phyloP scores from a whole-genome alignment of 2,329 filamentous ascomycete genomes.

The Albifimbria verrucaria region DNA sequence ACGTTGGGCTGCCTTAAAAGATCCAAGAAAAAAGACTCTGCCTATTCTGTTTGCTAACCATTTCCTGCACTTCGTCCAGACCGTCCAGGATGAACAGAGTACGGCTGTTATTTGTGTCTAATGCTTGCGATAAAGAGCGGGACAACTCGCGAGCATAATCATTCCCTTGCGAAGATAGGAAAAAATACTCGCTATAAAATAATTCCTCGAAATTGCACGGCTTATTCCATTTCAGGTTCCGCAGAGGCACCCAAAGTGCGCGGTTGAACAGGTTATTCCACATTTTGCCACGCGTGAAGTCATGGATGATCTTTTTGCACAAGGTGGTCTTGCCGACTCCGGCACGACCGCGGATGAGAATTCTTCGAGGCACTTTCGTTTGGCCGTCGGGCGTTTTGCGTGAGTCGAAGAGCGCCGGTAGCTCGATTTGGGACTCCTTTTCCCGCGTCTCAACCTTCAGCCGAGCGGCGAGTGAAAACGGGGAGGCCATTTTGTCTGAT shows the following conservation, averaged over 20 bases:
- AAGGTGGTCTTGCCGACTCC: conserved; percentile 38
- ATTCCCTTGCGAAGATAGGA: conserved; percentile 3
- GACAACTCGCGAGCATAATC: conserved; percentile 15
- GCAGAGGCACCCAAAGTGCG: conserved; percentile 36
- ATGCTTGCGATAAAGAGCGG: neutral
- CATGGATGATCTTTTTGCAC: conserved; percentile 37
- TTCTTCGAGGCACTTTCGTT: conserved; percentile 20
- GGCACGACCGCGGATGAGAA: conserved; percentile 32
- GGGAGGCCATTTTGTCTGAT: neutral
- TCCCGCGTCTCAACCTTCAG: conserved; percentile 21
- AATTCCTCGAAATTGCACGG: conserved; percentile 20
- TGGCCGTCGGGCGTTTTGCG: conserved; percentile 13
- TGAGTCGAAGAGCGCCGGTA: conserved; percentile 23
- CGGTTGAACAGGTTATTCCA: conserved; percentile 27
- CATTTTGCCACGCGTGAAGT: conserved; percentile 20
- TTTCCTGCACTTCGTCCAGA: conserved; percentile 35
- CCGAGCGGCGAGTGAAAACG: conserved; percentile 12
- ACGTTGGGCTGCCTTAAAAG: conserved; percentile 30
- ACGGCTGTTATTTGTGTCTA: conserved; percentile 6
- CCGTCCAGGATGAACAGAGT: conserved; percentile 41
- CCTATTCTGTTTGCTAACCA: conserved; percentile 11
- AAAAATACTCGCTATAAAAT: conserved; percentile 25
- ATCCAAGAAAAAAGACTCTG: conserved; percentile 19
- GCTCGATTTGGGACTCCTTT: conserved; percentile 15
- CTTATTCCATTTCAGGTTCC: conserved; percentile 23